Evolutionary conservation across 73 alveolate species (phyloP).

Genomic region (Paramecium bursaria): DNA sequence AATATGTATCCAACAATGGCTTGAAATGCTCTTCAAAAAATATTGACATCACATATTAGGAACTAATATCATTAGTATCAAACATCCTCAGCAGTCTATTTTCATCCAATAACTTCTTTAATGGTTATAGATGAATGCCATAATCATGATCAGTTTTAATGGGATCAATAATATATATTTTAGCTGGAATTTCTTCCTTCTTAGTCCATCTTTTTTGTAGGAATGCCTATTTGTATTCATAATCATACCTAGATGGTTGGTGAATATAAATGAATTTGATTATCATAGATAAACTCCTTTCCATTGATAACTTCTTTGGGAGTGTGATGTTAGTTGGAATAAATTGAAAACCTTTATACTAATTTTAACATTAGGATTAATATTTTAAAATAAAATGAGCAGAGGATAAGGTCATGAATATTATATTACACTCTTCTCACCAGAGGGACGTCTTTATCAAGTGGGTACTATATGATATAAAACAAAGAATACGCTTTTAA

Average conservation of each 20-base stretch:
- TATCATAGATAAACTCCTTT: constrained; percentile 58
- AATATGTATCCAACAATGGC: constrained; percentile 76
- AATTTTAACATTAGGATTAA: no score
- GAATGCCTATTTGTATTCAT: constrained; percentile 57
- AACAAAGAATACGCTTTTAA: constrained; percentile 90
- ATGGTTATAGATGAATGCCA: constrained; percentile 72
- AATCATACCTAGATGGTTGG: background rate
- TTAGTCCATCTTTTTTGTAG: constrained; percentile 63
- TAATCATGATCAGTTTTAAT: constrained; percentile 67
- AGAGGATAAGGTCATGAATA: constrained; percentile 77
- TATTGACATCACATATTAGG: constrained; percentile 73
- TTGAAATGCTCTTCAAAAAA: constrained; percentile 83
- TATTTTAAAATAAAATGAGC: constrained; percentile 65
- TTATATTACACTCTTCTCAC: constrained; percentile 92
- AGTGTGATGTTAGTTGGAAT: constrained; percentile 63
- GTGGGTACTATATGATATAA: constrained; percentile 56
- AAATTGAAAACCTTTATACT: constrained; percentile 58
- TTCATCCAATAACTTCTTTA: constrained; percentile 72
- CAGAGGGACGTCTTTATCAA: constrained; percentile 95
- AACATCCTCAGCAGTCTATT: constrained; percentile 70
- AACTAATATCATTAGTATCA: constrained; percentile 72
- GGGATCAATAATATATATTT: constrained; percentile 57
- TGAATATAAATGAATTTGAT: background rate
- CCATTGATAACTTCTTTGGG: constrained; percentile 37
- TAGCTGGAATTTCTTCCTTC: constrained; percentile 65